Percentiles rank a stretch among this genome's conserved stretches.
Conservation (phyloP, 1,284 basidiomycete species). For the Wolfiporia cocos region DNA sequence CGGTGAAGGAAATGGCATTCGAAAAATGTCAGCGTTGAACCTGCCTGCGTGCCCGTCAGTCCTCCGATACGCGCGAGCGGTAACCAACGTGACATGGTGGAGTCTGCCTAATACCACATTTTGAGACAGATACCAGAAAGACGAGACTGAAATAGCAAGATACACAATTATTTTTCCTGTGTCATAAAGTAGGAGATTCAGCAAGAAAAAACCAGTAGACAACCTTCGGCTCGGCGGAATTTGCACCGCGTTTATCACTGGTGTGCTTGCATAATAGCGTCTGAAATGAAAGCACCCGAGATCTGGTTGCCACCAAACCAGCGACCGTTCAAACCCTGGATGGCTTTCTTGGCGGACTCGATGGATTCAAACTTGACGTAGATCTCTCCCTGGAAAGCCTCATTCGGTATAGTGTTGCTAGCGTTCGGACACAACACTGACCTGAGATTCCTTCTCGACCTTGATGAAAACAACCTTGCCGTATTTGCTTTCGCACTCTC, state of each 20-base stretch:
- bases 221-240: not conserved
- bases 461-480: conserved; percentile 85
- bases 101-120: conserved; percentile 18
- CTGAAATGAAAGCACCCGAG: conserved; percentile 81
- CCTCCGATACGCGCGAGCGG: conserved; percentile 8
- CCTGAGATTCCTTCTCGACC: conserved; percentile 91
- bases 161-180: conserved; percentile 13
- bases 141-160: conserved; percentile 9
- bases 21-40: conserved; percentile 21
- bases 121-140: conserved; percentile 13
- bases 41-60: conserved; percentile 23
- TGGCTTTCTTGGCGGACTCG: conserved; percentile 77
- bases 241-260: conserved; percentile 36
- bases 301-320: conserved; percentile 93
- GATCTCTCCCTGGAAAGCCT: conserved; percentile 80
- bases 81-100: conserved; percentile 9
- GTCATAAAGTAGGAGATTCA: conserved; percentile 11
- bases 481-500: conserved; percentile 90
- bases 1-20: no score
- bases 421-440: no score
- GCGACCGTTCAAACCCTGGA: conserved; percentile 88
- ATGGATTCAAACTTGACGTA: conserved; percentile 88
- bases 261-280: conserved; percentile 90
- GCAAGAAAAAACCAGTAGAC: conserved; percentile 4
- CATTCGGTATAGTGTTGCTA: no score